Conservation (phyloP, 495 filamentous ascomycete species). For the Aspergillus asperescens region DNA sequence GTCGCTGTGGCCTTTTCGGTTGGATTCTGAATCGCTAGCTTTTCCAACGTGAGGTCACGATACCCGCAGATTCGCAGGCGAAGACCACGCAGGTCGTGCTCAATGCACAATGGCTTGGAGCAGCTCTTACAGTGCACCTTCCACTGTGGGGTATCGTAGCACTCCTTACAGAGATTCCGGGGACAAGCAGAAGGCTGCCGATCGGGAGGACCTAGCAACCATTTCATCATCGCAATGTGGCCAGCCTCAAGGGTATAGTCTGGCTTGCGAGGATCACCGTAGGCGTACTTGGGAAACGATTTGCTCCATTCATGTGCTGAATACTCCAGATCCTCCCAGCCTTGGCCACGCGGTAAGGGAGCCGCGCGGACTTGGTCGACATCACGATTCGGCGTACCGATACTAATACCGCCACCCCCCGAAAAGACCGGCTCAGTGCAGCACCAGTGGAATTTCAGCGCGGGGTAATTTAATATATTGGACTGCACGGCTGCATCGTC, state of each 20-base stretch:
- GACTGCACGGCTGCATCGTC: slow-evolving; percentile 29
- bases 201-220: slow-evolving; percentile 43
- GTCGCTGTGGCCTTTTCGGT: slow-evolving; percentile 5
- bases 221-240: slow-evolving; percentile 49
- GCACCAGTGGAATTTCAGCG: slow-evolving; percentile 55
- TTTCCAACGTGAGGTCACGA: slow-evolving; percentile 51
- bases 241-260: slow-evolving; percentile 40
- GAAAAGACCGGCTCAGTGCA: slow-evolving; percentile 60
- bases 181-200: slow-evolving; percentile 48
- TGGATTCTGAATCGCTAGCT: slow-evolving; percentile 36
- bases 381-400: slow-evolving; percentile 47
- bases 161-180: slow-evolving; percentile 56
- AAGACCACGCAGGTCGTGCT: slow-evolving; percentile 57
- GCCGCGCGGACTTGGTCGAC: slow-evolving; percentile 53
- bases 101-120: slow-evolving; percentile 54
- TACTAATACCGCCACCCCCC: slow-evolving; percentile 56
- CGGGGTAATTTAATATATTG: slow-evolving; percentile 34
- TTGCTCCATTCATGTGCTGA: slow-evolving; percentile 42
- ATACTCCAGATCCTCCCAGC: slow-evolving; percentile 53
- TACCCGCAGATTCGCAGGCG: slow-evolving; percentile 57
- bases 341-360: slow-evolving; percentile 49
- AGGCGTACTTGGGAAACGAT: slow-evolving; percentile 41
- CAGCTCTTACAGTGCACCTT: slow-evolving; percentile 55
- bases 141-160: slow-evolving; percentile 54
- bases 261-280: slow-evolving; percentile 39